phyloP scores from a whole-genome alignment of 2,329 filamentous ascomycete species.

The Plenodomus tracheiphilus region DNA sequence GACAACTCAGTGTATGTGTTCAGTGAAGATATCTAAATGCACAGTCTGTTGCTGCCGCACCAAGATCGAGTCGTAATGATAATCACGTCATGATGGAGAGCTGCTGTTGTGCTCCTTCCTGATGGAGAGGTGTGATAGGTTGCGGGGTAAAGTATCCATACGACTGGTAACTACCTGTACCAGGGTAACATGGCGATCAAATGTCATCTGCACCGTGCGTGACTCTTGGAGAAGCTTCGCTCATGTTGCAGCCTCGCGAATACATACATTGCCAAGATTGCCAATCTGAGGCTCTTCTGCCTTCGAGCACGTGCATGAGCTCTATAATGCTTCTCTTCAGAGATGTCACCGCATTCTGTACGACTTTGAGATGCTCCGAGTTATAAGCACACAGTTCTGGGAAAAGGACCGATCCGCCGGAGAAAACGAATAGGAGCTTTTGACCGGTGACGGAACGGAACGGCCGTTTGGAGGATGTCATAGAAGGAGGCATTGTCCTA shows the following conservation, averaged over 20 bases:
- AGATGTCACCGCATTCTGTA: not conserved
- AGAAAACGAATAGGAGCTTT: too few relatives aligned
- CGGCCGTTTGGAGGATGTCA: too few relatives aligned
- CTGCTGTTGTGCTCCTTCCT: constrained; percentile 20
- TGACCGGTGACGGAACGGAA: too few relatives aligned
- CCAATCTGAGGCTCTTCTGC: too few relatives aligned
- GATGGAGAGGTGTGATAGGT: constrained; percentile 17
- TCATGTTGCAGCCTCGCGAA: not conserved
- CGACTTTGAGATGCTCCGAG: too few relatives aligned
- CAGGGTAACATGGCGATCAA: not conserved
- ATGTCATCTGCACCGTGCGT: not conserved
- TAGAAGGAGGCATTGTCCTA: too few relatives aligned
- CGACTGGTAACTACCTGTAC: constrained; percentile 11
- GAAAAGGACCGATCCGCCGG: not conserved
- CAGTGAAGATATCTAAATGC: too few relatives aligned
- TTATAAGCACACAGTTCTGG: not conserved
- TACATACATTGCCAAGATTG: too few relatives aligned
- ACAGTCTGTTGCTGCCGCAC: not conserved
- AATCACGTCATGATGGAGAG: constrained; percentile 22
- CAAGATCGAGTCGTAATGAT: not conserved
- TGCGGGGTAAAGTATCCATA: constrained; percentile 30
- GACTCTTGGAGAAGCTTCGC: not conserved
- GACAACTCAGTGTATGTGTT: too few relatives aligned
- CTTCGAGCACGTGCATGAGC: too few relatives aligned
- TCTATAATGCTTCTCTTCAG: not conserved